These are phyloP conservation scores for Lodderomyces margitis DNA, from an alignment of 1,139 yeast genomes.

Conservation along the genomic window DNA sequence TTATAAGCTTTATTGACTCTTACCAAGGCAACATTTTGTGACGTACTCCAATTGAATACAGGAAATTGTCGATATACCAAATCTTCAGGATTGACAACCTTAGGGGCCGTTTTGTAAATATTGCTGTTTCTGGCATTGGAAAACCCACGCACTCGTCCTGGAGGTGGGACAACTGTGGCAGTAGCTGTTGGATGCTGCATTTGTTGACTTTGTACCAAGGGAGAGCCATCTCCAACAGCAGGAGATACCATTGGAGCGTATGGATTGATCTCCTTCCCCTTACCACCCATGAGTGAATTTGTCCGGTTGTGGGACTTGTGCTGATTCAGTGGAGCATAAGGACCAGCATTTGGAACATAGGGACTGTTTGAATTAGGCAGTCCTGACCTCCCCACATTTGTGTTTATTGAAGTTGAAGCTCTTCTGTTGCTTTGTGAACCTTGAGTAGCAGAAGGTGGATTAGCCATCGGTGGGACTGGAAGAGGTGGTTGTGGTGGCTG, in stretches of 20 bases:
- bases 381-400: slow-evolving; percentile 20
- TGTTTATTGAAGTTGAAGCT: slow-evolving; percentile 16
- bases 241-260: slow-evolving; percentile 40
- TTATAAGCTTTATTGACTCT: slow-evolving; percentile 24
- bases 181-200: slow-evolving; percentile 4
- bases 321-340: slow-evolving; percentile 43
- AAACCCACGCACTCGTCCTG: slow-evolving; percentile 26
- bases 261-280: slow-evolving; percentile 40
- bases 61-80: slow-evolving; percentile 67
- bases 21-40: slow-evolving; percentile 29
- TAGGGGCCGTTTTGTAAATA: slow-evolving; percentile 26
- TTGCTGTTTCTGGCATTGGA: slow-evolving; percentile 28
- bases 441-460: slow-evolving; percentile 5
- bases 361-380: slow-evolving; percentile 28
- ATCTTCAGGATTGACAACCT: slow-evolving; percentile 34
- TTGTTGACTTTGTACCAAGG: slow-evolving; percentile 5
- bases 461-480: slow-evolving; percentile 9
- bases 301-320: slow-evolving; percentile 43
- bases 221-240: slow-evolving; percentile 15
- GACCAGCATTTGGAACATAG: slow-evolving; percentile 47
- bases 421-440: slow-evolving; percentile 3
- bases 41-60: slow-evolving; percentile 66
- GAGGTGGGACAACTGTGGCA: slow-evolving; percentile 10
- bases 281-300: slow-evolving; percentile 42
- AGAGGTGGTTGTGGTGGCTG: slow-evolving; percentile 11